A percentile compares a stretch with the other conserved stretches of the same genome.
Evolutionary conservation across 177 flowering plant genomes (phyloP).

Genomic region (Vitis hybrid): DNA sequence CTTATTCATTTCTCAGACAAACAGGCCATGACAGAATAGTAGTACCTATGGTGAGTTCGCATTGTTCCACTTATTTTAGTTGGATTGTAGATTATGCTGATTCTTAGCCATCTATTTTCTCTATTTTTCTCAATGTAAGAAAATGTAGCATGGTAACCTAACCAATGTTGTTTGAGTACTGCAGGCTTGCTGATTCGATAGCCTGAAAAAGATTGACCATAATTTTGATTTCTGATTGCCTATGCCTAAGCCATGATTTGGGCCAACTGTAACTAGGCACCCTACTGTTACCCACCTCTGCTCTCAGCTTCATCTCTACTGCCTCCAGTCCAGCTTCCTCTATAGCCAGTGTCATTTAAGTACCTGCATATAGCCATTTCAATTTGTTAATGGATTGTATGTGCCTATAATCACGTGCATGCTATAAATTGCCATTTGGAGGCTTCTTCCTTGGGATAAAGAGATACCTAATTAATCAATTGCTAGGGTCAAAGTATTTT

Average conservation of each 20-base stretch:
- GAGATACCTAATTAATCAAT: background rate
- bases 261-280: too few species aligned
- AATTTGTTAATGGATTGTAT: background rate
- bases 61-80: background rate
- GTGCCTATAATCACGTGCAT: background rate
- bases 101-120: too few species aligned
- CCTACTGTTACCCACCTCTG: too few species aligned
- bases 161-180: too few species aligned
- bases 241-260: background rate
- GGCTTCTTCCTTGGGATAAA: background rate
- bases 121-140: background rate
- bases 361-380: background rate
- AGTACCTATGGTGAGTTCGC: constrained; percentile 84
- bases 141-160: background rate
- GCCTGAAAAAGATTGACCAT: too few species aligned
- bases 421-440: background rate
- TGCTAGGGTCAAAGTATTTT: background rate
- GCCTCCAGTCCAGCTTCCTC: too few species aligned
- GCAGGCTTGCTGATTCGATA: too few species aligned
- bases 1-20: constrained; percentile 75
- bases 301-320: too few species aligned
- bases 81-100: too few species aligned
- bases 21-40: constrained; percentile 78
- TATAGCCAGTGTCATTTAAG: background rate
- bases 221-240: too few species aligned